Evolutionary conservation across 306 rosid species (phyloP), one percentile per base, ranked within the genome.

Genomic region (Prunus davidiana): DNA sequence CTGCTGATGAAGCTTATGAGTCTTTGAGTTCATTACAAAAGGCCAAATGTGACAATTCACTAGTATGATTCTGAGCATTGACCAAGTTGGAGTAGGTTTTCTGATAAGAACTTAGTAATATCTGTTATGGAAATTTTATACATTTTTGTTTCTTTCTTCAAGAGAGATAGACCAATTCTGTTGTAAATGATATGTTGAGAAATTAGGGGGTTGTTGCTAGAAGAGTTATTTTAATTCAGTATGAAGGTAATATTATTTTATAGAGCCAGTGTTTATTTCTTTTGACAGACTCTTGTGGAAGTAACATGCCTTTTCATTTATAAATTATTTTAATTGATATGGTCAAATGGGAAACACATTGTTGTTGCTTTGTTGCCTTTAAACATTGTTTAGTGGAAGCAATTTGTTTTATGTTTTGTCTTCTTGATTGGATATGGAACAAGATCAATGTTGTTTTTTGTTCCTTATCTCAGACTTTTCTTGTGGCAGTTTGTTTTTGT

Each of bases 391-490:
- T 51, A 32, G 51, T 13, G 38, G 27, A 10, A 57, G 27, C 41
- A 13, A 20, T 56, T 56, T 54, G 51, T 34, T 30, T 56, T 12
- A 55, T 72, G n/a, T 55, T 32, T 55, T 38, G 76, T 56, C 65
- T 56, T 3, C 7, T 12, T 55, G 8, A 72, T 72, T 20, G 16
- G 66, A 38, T 19, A 72, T 20, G 38, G 66, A 56, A 55, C 22
- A 46, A 56, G 76, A 56, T 72, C 66, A 20, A 56, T 20, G 76
- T 41, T 54, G 75, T 34, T 71, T 62, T 6, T 52, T n/a, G 65
- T 71, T 71, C 27, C 32, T 22, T 19, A 30, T 71, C 12, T 12
- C 16, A 43, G 72, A 50, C 51, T 46, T 41, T 22, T 67, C 51
- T 71, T 54, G 13, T 50, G 20, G 65, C 11, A 13, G 9, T 14